Percentiles rank a stretch among this genome's conserved stretches.
phyloP scores from a whole-genome alignment of 1,139 yeast species.

The Arxiozyma slooffiae region DNA sequence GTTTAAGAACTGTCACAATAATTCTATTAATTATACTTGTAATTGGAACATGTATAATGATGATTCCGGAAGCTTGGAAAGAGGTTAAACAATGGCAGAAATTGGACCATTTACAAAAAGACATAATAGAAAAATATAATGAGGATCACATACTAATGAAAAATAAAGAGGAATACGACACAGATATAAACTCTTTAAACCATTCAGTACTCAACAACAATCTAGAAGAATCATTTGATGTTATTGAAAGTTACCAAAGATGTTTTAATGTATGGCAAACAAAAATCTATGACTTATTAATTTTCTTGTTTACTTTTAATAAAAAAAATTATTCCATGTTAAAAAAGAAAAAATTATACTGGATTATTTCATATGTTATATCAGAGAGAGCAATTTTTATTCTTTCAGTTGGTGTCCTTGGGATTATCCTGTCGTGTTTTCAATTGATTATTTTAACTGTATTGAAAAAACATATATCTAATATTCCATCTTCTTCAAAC shows the following conservation, averaged over 20 bases:
- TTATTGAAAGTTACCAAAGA: constrained; percentile 26
- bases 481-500: neutral
- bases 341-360: constrained; percentile 28
- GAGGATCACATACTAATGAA: neutral
- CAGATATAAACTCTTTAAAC: neutral
- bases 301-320: constrained; percentile 17
- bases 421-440: constrained; percentile 39
- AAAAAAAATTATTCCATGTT: constrained; percentile 5
- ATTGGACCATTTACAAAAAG: constrained; percentile 25
- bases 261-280: constrained; percentile 26
- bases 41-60: constrained; percentile 33
- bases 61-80: constrained; percentile 37
- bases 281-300: constrained; percentile 8
- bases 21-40: constrained; percentile 36
- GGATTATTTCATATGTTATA: constrained; percentile 45
- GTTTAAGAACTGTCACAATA: constrained; percentile 32
- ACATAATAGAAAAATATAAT: neutral
- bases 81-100: constrained; percentile 46
- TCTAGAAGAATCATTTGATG: constrained; percentile 14
- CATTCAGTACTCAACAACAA: neutral
- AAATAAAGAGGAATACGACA: neutral
- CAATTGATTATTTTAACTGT: constrained; percentile 38
- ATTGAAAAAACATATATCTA: constrained; percentile 17
- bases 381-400: constrained; percentile 40
- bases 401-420: constrained; percentile 40